Evolutionary conservation across 2,329 filamentous ascomycete species (phyloP).

Genomic region (Seiridium unicorne): DNA sequence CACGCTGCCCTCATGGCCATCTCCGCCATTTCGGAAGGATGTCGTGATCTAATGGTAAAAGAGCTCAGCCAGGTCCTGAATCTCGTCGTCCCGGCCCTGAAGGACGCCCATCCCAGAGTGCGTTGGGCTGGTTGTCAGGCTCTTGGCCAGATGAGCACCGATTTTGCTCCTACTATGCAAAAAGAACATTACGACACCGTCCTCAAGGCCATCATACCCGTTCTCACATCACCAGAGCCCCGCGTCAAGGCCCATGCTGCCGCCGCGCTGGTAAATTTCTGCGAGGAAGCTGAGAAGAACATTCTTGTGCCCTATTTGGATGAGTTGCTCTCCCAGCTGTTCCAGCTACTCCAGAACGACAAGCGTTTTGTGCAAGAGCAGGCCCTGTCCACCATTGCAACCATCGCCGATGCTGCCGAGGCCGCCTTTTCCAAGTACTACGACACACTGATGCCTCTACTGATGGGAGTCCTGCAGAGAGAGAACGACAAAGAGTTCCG

Average conservation of each 20-base stretch:
- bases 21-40: slow-evolving; percentile 96
- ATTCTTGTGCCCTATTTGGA: slow-evolving; percentile 92
- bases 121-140: slow-evolving; percentile 98
- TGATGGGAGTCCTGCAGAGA: slow-evolving; percentile 84
- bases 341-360: slow-evolving; percentile 83
- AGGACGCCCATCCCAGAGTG: slow-evolving; percentile 88
- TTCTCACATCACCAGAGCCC: slow-evolving; percentile 84
- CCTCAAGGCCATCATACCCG: slow-evolving; percentile 87
- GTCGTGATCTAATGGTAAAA: slow-evolving; percentile 90
- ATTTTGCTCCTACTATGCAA: slow-evolving; percentile 98
- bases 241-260: slow-evolving; percentile 96
- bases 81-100: slow-evolving; percentile 87
- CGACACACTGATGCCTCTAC: slow-evolving; percentile 88
- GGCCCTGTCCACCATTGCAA: slow-evolving; percentile 94
- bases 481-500: slow-evolving; percentile 94
- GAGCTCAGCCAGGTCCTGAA: slow-evolving; percentile 93
- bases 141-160: slow-evolving; percentile 99
- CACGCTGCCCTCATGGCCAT: slow-evolving; percentile 98
- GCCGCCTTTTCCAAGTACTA: slow-evolving; percentile 95
- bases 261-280: slow-evolving; percentile 98
- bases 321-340: slow-evolving; percentile 78
- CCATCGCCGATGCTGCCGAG: slow-evolving; percentile 97
- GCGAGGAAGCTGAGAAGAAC: slow-evolving; percentile 92
- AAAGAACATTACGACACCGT: slow-evolving; percentile 89
- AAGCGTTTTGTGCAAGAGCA: slow-evolving; percentile 98